Evolutionary conservation across 2,329 filamentous ascomycete species (phyloP), one percentile per base, ranked within the genome.

Genomic region (Calcarisporium arbuscula): DNA sequence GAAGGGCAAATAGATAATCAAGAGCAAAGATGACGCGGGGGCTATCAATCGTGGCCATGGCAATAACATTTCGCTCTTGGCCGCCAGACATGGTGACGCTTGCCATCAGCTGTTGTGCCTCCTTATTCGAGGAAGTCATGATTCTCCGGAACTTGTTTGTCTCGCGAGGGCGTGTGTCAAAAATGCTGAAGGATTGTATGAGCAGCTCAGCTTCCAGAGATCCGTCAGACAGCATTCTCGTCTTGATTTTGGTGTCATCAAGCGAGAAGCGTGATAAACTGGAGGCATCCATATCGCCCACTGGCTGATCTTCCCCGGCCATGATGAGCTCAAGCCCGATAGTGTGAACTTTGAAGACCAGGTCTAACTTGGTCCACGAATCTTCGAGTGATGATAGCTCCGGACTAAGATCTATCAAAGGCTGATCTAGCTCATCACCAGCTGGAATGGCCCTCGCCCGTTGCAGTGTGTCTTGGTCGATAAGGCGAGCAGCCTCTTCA

Each of bases 81-180:
- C 88, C 88, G 12, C 88, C 85, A 1, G 89, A 88, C 60, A 98
- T 94, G 0, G 89, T 94, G 5, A 98, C 67, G 54, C 85, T 95
- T 14, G 92, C 92, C 92, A 98, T 98, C 52, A 98, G 89, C 50
- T 99, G 94, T 57, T 96, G 89, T 29, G 92, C 88, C 36, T 89
- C 83, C 48, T 88, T 90, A 59, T 95, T 96, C 52, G 89, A 88
- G 36, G 94, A 81, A 2, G 89, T 89, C 92, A 98, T 96, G 62
- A 98, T 95, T 57, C 90, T 94, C 32, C 88, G 80, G 70, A 94
- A 99, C 54, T 94, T 95, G 66, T 95, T 98, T 5, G 82, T 85
- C 49, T 94, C 89, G 35, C 78, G 76, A 5, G 79, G 80, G n/a
- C 94, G 81, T 43, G 84, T 95, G 56, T 99, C 92, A 36, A 85